A percentile compares a stretch with the other conserved stretches of the same genome.
Conservation (phyloP, 176 grass and related monocot genomes). For the Alloteropsis semialata region DNA sequence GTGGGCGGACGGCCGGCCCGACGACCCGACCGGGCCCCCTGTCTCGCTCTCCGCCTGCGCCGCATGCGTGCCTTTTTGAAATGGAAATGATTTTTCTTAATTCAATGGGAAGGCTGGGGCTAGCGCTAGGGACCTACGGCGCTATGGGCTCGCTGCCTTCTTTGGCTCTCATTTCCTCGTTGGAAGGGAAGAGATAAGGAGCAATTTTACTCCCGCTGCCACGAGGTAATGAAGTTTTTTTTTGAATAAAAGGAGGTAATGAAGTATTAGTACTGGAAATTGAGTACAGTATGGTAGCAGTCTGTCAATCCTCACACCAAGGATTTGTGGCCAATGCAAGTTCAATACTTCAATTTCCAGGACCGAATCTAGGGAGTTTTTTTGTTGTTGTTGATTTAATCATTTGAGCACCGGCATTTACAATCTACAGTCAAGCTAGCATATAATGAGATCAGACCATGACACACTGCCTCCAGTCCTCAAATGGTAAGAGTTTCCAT, state of each 20-base stretch:
- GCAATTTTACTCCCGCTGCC: too few species aligned
- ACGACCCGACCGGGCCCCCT: not conserved
- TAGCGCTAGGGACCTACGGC: not conserved
- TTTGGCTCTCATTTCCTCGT: not conserved
- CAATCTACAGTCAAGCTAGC: not conserved
- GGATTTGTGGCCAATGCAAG: not conserved
- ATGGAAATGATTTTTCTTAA: not conserved
- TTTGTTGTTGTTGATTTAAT: not conserved
- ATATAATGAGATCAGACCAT: not conserved
- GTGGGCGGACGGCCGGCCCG: not conserved
- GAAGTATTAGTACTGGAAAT: not conserved
- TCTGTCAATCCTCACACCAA: not conserved
- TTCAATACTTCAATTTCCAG: not conserved
- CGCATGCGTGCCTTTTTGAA: not conserved
- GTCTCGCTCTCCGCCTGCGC: conserved; percentile 5
- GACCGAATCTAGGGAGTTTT: too few species aligned
- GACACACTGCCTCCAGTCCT: not conserved
- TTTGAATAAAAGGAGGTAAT: too few species aligned
- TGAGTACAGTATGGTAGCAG: not conserved
- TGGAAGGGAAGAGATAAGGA: not conserved
- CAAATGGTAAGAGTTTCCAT: not conserved
- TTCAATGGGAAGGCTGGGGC: not conserved
- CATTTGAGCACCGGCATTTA: not conserved
- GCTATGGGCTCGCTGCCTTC: not conserved
- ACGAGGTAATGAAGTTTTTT: not conserved